phyloP scores from a whole-genome alignment of 2,329 filamentous ascomycete genomes.

The Ophiostoma montium region DNA sequence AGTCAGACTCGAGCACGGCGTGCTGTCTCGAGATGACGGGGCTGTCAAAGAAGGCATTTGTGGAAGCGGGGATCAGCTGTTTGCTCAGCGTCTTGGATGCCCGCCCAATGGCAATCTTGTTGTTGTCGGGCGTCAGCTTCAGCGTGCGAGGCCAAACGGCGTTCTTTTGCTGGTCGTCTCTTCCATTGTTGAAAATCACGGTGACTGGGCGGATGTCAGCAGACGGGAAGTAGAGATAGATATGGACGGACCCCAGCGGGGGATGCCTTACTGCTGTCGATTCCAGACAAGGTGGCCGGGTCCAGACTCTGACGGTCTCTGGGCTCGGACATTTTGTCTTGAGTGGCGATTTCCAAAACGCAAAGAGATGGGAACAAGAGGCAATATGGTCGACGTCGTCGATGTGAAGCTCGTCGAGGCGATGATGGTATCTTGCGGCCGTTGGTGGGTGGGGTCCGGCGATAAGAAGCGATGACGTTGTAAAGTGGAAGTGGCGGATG shows the following conservation, averaged over 20 bases:
- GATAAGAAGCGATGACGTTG: too few species aligned
- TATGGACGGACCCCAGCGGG: neutral
- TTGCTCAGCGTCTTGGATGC: constrained; percentile 31
- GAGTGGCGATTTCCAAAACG: too few species aligned
- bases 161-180: neutral
- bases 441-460: too few species aligned
- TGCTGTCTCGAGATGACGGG: constrained; percentile 59
- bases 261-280: neutral
- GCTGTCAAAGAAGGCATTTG: constrained; percentile 55
- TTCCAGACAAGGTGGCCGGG: neutral
- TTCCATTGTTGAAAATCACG: neutral
- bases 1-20: constrained; percentile 36
- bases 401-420: too few species aligned
- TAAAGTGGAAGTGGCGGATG: too few species aligned
- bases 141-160: constrained; percentile 17
- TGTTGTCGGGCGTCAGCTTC: constrained; percentile 15
- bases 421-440: too few species aligned
- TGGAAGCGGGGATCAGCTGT: constrained; percentile 22
- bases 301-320: neutral
- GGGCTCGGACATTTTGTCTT: neutral
- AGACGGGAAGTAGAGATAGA: neutral
- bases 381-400: too few species aligned
- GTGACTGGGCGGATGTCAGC: neutral
- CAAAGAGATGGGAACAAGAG: too few species aligned
- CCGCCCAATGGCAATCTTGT: constrained; percentile 25